Conservation (phyloP, 257 asterid genomes). For the Anisodus acutangulus region DNA sequence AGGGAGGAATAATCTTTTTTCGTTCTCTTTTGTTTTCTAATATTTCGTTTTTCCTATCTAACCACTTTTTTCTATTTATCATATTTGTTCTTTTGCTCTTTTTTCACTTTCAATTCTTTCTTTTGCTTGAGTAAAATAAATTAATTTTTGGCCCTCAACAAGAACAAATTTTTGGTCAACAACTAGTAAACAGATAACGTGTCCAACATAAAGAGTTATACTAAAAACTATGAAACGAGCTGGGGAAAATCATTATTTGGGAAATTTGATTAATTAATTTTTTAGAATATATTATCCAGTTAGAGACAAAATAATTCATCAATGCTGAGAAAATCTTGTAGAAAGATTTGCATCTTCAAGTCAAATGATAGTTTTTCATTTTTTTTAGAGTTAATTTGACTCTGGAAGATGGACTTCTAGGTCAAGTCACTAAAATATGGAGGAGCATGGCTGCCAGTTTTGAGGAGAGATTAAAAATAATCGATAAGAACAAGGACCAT, state of each 20-base stretch:
- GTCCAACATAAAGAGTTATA: neutral
- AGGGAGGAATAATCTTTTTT: too few relatives aligned
- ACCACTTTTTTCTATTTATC: too few relatives aligned
- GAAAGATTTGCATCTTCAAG: constrained; percentile 27
- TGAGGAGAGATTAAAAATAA: too few relatives aligned
- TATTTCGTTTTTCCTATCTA: too few relatives aligned
- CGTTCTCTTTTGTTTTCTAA: too few relatives aligned
- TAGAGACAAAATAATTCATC: neutral
- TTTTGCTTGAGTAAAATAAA: neutral
- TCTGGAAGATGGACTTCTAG: neutral
- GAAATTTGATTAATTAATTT: neutral
- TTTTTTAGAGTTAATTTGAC: neutral
- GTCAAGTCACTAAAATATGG: neutral
- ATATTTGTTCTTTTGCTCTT: neutral
- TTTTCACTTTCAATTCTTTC: neutral
- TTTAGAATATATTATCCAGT: neutral
- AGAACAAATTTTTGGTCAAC: neutral
- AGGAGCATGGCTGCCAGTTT: neutral
- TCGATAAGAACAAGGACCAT: neutral
- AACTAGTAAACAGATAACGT: neutral
- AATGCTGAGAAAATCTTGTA: constrained; percentile 4
- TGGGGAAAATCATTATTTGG: neutral
- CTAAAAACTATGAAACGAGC: neutral
- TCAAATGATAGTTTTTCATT: neutral
- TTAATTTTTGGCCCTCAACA: neutral